Evolutionary conservation across 768 basidiomycete species (phyloP).

Genomic region (Kwoniella sp.): DNA sequence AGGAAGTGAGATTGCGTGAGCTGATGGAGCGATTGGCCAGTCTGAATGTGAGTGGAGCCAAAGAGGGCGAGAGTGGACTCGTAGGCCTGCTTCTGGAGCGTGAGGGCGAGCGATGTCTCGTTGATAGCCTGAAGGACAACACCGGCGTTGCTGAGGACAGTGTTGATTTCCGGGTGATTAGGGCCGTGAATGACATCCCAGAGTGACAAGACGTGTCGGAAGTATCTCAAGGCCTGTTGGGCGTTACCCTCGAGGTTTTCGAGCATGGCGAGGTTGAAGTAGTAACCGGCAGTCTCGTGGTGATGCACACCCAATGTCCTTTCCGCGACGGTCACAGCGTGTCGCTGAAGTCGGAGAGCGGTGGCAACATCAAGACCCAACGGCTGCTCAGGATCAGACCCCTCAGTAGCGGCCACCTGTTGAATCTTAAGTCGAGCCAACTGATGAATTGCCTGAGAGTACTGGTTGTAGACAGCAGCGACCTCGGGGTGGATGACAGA

Average conservation of each 20-base stretch:
- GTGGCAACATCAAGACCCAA: constrained; percentile 54
- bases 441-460: constrained; percentile 57
- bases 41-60: constrained; percentile 55
- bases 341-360: constrained; percentile 57
- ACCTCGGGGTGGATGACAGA: constrained; percentile 59
- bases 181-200: constrained; percentile 57
- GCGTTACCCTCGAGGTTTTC: constrained; percentile 58
- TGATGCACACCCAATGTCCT: constrained; percentile 57
- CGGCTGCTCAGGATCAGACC: constrained; percentile 49
- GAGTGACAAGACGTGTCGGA: constrained; percentile 57
- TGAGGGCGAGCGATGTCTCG: constrained; percentile 49
- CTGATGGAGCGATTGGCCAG: constrained; percentile 54
- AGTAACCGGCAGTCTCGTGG: constrained; percentile 57
- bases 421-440: constrained; percentile 54
- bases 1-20: constrained; percentile 58
- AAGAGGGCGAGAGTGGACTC: constrained; percentile 48
- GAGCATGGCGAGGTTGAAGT: constrained; percentile 59
- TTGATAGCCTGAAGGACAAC: constrained; percentile 52
- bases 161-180: constrained; percentile 57
- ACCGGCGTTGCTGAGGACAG: constrained; percentile 55
- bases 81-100: constrained; percentile 50
- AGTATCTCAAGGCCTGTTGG: constrained; percentile 51
- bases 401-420: constrained; percentile 48
- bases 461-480: constrained; percentile 57
- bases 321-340: constrained; percentile 59